phyloP scores from a whole-genome alignment of 305 asterid genomes.

The Rubia occidens region DNA sequence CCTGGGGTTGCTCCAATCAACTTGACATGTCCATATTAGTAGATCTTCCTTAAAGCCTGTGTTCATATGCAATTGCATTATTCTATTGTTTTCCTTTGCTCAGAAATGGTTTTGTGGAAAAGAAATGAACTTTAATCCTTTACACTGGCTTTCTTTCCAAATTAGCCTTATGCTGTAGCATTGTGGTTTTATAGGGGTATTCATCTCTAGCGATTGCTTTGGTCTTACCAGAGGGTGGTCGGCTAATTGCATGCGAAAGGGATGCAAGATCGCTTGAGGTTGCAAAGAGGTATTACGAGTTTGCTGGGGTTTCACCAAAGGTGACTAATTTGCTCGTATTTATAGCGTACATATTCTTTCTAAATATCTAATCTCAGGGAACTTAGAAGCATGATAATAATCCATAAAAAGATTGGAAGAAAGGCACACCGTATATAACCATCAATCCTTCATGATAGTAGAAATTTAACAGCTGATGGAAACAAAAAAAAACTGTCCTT shows the following conservation, averaged over 20 bases:
- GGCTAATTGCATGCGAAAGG: constrained; percentile 78
- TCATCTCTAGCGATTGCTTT: constrained; percentile 82
- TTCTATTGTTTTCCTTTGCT: neutral
- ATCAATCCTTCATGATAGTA: neutral
- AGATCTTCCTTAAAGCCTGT: neutral
- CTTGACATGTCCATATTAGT: neutral
- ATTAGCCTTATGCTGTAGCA: neutral
- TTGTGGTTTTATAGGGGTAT: constrained; percentile 49
- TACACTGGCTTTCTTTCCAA: neutral
- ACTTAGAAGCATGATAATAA: neutral
- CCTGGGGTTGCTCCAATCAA: too few relatives aligned
- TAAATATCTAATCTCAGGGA: neutral
- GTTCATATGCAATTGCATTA: neutral
- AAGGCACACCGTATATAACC: neutral
- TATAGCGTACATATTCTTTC: neutral
- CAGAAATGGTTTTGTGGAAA: neutral
- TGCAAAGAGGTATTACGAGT: constrained; percentile 64
- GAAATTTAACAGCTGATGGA: neutral
- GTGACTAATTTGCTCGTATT: constrained; percentile 23
- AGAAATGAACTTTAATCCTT: neutral
- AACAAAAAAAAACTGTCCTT: neutral
- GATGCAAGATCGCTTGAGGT: constrained; percentile 63
- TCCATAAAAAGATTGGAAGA: neutral
- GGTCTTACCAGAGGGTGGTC: constrained; percentile 76
- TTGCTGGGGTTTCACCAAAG: constrained; percentile 75